phyloP scores from a whole-genome alignment of 306 rosid genomes.

The Quercus gilva region DNA sequence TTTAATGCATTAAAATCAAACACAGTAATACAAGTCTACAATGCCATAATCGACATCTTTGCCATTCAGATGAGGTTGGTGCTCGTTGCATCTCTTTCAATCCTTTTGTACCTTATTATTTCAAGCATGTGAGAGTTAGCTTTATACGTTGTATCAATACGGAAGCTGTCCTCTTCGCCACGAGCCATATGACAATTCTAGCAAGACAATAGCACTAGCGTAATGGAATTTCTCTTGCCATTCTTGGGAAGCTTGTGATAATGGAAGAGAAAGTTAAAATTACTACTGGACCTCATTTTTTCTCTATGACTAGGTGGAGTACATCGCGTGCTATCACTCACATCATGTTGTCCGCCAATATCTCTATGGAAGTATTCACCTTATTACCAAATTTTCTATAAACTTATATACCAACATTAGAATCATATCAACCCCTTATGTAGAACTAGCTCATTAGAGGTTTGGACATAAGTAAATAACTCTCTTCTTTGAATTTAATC shows the following conservation, averaged over 20 bases:
- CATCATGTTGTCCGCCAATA: slow-evolving; percentile 37
- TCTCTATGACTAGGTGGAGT: slow-evolving; percentile 23
- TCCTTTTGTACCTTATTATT: slow-evolving; percentile 9
- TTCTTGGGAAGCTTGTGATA: slow-evolving; percentile 28
- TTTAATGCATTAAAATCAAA: slow-evolving; percentile 17
- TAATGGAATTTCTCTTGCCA: slow-evolving; percentile 15
- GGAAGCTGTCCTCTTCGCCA: slow-evolving; percentile 5
- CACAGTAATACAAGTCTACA: neutral
- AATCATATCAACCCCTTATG: neutral
- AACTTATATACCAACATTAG: too few relatives aligned
- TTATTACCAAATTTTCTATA: neutral
- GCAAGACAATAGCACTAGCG: slow-evolving; percentile 25
- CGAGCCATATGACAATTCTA: slow-evolving; percentile 11
- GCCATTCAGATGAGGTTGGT: neutral
- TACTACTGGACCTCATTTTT: neutral
- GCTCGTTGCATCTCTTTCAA: slow-evolving; percentile 21
- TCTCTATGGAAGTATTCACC: slow-evolving; percentile 24
- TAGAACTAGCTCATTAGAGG: neutral
- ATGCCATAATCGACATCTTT: slow-evolving; percentile 17
- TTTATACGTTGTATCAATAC: slow-evolving; percentile 2
- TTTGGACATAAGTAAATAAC: neutral
- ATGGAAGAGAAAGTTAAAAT: slow-evolving; percentile 30
- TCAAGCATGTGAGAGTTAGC: slow-evolving; percentile 1
- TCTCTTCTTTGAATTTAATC: too few relatives aligned
- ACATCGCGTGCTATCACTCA: slow-evolving; percentile 29